phyloP scores from a whole-genome alignment of 1,284 basidiomycete genomes.

The Sutorius eximius region DNA sequence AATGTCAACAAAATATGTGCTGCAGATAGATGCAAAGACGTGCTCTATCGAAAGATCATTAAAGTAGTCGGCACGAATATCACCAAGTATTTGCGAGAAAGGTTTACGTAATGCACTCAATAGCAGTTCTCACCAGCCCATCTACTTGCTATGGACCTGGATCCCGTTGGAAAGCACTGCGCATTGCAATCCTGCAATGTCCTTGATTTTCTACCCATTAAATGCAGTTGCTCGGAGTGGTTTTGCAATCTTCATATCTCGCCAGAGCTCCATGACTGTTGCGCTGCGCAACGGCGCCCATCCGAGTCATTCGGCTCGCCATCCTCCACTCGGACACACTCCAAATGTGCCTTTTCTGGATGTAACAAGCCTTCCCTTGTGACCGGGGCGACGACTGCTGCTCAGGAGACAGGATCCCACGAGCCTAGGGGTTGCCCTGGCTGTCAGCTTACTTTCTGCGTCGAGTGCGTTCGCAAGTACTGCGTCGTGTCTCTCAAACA shows the following conservation, averaged over 20 bases:
- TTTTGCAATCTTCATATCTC: constrained; percentile 54
- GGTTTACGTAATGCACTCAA: constrained; percentile 7
- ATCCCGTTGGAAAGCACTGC: constrained; percentile 48
- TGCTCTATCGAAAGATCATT: no score
- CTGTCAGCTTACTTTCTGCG: constrained; percentile 64
- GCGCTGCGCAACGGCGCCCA: constrained; percentile 19
- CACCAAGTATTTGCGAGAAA: no score
- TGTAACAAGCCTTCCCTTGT: constrained; percentile 60
- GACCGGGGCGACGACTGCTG: constrained; percentile 33
- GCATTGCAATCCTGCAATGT: constrained; percentile 43
- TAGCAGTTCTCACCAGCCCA: neutral
- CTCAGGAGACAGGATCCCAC: constrained; percentile 26
- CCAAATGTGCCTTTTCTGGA: constrained; percentile 48
- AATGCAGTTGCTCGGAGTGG: constrained; percentile 43
- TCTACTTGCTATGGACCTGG: constrained; percentile 33
- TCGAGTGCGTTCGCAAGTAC: constrained; percentile 44
- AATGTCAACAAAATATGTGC: constrained; percentile 1
- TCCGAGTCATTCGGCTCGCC: neutral
- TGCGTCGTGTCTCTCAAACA: neutral
- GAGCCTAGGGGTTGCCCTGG: constrained; percentile 43
- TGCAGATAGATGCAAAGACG: no score
- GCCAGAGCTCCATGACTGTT: constrained; percentile 60
- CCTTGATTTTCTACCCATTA: constrained; percentile 54
- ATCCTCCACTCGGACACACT: constrained; percentile 31
- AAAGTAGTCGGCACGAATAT: no score